Conservation (phyloP, 345 rosid genomes). For the Bruguiera gymnorhiza region DNA sequence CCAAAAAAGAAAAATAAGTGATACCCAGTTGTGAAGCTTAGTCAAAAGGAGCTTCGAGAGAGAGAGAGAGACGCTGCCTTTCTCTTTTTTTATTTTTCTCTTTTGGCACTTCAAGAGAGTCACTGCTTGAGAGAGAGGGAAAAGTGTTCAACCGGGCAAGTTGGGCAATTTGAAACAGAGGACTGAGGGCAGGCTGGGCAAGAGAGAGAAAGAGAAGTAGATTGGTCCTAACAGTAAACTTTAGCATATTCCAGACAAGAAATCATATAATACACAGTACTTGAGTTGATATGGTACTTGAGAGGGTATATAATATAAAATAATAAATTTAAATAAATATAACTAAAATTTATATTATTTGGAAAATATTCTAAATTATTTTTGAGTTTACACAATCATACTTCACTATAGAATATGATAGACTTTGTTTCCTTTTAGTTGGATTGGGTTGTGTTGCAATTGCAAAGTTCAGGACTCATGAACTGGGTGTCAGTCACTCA, state of each 20-base stretch:
- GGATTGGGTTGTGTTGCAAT: background rate
- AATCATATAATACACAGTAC: conserved; percentile 12
- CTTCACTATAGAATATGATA: background rate
- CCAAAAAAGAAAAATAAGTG: conserved; percentile 2
- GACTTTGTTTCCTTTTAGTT: background rate
- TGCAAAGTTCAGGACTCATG: conserved; percentile 3
- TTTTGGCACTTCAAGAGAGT: too few relatives aligned
- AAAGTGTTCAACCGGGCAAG: conserved; percentile 45
- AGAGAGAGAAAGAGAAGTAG: conserved; percentile 21
- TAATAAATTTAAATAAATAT: too few relatives aligned
- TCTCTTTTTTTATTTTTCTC: too few relatives aligned
- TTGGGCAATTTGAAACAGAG: conserved; percentile 52
- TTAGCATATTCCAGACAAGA: conserved; percentile 41
- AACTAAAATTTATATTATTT: too few relatives aligned
- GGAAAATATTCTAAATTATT: too few relatives aligned
- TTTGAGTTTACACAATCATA: too few relatives aligned
- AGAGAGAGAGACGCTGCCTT: background rate
- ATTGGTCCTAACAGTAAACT: conserved; percentile 32
- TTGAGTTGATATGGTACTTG: background rate
- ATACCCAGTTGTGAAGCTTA: conserved; percentile 21
- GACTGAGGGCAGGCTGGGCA: conserved; percentile 51
- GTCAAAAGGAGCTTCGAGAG: conserved; percentile 24
- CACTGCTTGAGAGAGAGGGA: conserved; percentile 17
- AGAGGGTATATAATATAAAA: background rate
- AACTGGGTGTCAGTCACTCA: background rate